A percentile compares a stretch with the other conserved stretches of the same genome.
phyloP scores from a whole-genome alignment of 179 eudicot genomes.

The Nepenthes alata region DNA sequence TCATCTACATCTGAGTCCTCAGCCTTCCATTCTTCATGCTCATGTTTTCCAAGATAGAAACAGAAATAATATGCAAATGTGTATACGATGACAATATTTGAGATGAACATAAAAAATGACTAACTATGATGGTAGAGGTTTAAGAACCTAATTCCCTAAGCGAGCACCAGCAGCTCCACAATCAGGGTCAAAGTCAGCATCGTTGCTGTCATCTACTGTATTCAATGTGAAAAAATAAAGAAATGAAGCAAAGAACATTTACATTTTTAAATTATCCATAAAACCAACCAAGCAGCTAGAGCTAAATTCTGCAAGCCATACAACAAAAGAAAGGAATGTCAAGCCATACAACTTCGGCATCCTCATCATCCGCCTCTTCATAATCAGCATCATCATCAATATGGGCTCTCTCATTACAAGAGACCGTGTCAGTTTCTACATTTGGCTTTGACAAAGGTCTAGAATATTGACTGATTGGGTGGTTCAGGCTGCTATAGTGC shows the following conservation, averaged over 20 bases:
- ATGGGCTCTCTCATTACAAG: constrained; percentile 33
- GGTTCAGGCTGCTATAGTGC: constrained; percentile 32
- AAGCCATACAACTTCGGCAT: constrained; percentile 33
- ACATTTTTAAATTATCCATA: background rate
- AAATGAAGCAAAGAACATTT: no score
- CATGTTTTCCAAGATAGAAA: constrained; percentile 7
- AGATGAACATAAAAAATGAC: background rate
- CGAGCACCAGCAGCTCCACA: constrained; percentile 33
- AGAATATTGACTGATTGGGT: constrained; percentile 24
- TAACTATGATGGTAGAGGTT: background rate
- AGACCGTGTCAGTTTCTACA: constrained; percentile 13
- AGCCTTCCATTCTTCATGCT: constrained; percentile 84
- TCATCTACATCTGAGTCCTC: constrained; percentile 69
- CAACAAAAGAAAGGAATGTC: background rate
- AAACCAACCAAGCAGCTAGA: background rate
- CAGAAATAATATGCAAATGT: background rate
- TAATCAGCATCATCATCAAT: constrained; percentile 34
- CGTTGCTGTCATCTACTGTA: constrained; percentile 92
- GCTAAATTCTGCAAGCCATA: background rate
- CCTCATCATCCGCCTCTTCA: constrained; percentile 58
- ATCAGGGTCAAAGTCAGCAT: constrained; percentile 89
- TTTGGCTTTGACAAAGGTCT: constrained; percentile 33
- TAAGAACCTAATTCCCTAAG: constrained; percentile 38
- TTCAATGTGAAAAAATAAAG: constrained; percentile 2
- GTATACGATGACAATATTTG: background rate